A percentile compares a stretch with the other conserved stretches of the same genome.
These are phyloP conservation scores for Geosmithia flava DNA, from an alignment of 2,329 filamentous ascomycete genomes.

Conservation along the genomic window DNA sequence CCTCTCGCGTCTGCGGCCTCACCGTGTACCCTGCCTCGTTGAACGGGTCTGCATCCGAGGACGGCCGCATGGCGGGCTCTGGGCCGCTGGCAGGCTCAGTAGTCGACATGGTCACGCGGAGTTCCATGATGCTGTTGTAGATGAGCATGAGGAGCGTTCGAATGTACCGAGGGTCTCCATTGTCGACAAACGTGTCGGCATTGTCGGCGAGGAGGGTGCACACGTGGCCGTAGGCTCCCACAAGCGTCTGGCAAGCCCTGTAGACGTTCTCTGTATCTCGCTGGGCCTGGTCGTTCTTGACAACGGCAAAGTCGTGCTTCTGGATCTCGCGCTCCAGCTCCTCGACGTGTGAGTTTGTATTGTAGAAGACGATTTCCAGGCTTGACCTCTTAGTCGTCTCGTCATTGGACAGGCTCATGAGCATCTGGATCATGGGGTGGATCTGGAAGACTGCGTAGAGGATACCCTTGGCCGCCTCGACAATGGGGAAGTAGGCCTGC, in stretches of 20 bases:
- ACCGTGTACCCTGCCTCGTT: slow-evolving; percentile 21
- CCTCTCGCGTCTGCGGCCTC: slow-evolving; percentile 36
- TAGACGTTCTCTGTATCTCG: slow-evolving; percentile 50
- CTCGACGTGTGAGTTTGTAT: slow-evolving; percentile 54
- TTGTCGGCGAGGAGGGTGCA: slow-evolving; percentile 48
- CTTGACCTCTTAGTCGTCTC: slow-evolving; percentile 49
- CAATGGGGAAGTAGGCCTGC: slow-evolving; percentile 44
- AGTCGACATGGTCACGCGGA: slow-evolving; percentile 39
- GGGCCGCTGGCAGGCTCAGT: slow-evolving; percentile 9
- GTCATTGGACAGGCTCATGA: slow-evolving; percentile 49
- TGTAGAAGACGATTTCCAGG: slow-evolving; percentile 55
- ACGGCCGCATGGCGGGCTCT: not conserved
- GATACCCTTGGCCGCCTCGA: slow-evolving; percentile 54
- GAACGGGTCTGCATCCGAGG: not conserved
- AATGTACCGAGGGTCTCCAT: slow-evolving; percentile 54
- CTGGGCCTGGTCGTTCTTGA: slow-evolving; percentile 34
- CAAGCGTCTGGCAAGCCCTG: slow-evolving; percentile 48
- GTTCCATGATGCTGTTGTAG: slow-evolving; percentile 57
- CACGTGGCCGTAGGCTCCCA: slow-evolving; percentile 53
- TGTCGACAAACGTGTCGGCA: slow-evolving; percentile 51
- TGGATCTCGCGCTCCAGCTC: slow-evolving; percentile 54
- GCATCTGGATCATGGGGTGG: slow-evolving; percentile 54
- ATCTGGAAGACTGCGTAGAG: slow-evolving; percentile 57
- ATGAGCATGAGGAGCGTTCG: slow-evolving; percentile 50
- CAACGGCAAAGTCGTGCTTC: slow-evolving; percentile 38